A percentile compares a stretch with the other conserved stretches of the same genome.
Conservation (phyloP, 2,329 filamentous ascomycete species). For the Elsinoe arachidis region DNA sequence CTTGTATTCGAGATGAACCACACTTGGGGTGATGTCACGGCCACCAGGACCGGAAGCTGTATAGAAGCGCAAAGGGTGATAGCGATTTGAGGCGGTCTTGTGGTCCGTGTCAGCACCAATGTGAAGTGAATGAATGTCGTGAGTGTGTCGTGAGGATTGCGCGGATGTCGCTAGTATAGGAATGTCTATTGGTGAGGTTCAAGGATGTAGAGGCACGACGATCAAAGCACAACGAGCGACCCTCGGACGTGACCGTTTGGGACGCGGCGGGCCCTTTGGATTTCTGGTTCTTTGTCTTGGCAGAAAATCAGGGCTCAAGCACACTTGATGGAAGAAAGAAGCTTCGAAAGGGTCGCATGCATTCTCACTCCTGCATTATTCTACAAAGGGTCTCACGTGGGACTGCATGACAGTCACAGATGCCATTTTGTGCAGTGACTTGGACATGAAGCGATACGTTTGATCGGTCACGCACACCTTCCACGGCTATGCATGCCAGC, state of each 20-base stretch:
- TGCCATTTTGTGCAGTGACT: no score
- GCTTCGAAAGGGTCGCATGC: not conserved
- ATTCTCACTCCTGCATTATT: no score
- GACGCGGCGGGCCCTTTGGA: slow-evolving; percentile 1
- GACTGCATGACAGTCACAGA: no score
- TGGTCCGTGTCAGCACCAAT: no score
- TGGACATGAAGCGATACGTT: no score
- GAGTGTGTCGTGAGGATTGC: not conserved
- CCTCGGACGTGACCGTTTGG: not conserved
- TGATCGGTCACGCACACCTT: no score
- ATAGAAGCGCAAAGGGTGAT: not conserved
- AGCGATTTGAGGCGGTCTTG: not conserved
- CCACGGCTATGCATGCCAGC: not conserved
- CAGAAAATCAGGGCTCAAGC: not conserved
- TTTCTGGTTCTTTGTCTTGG: not conserved
- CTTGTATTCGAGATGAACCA: not conserved
- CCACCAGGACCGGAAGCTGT: not conserved
- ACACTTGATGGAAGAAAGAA: not conserved
- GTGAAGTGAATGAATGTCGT: not conserved
- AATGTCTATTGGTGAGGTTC: not conserved
- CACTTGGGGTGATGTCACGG: slow-evolving; percentile 7
- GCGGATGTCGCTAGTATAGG: not conserved
- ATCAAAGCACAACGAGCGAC: slow-evolving; percentile 3
- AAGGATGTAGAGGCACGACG: not conserved
- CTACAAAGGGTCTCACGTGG: no score